These are phyloP conservation scores for Candida adriatica DNA, from an alignment of 805 yeast genomes.

Conservation along the genomic window DNA sequence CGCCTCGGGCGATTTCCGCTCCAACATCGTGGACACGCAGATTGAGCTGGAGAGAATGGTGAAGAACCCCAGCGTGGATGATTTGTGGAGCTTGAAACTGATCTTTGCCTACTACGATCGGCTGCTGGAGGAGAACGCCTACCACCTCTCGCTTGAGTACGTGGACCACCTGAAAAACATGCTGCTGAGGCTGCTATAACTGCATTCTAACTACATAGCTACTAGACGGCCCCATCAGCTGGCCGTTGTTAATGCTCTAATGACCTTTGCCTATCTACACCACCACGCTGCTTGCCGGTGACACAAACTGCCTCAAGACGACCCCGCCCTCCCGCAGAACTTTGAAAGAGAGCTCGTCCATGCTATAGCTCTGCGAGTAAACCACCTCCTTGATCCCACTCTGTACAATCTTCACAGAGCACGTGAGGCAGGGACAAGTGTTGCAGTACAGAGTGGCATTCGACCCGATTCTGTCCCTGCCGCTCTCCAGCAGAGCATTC, in stretches of 20 bases:
- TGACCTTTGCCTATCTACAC: conserved; percentile 2
- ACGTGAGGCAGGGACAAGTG: conserved; percentile 95
- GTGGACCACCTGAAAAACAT: conserved; percentile 45
- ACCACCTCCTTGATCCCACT: conserved; percentile 88
- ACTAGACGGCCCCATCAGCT: too few relatives aligned
- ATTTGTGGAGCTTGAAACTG: conserved; percentile 56
- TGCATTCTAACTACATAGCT: too few relatives aligned
- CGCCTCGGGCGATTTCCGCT: conserved; percentile 18
- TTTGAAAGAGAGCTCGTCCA: conserved; percentile 73
- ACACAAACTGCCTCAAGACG: conserved; percentile 50
- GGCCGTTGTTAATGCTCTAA: too few relatives aligned
- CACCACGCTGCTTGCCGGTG: conserved; percentile 20
- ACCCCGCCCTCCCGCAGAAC: conserved; percentile 76
- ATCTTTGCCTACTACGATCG: conserved; percentile 55
- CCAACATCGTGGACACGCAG: conserved; percentile 49
- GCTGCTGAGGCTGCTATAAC: conserved; percentile 32
- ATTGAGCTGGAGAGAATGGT: conserved; percentile 43
- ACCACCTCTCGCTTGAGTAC: conserved; percentile 42
- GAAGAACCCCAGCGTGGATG: conserved; percentile 39
- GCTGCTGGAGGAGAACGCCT: conserved; percentile 27
- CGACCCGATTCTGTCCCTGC: conserved; percentile 72
- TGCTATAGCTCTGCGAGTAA: conserved; percentile 84
- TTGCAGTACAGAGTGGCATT: conserved; percentile 78
- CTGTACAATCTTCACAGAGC: conserved; percentile 92
- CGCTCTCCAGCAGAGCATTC: conserved; percentile 90